These are phyloP conservation scores for Scedosporium apiospermum DNA, from an alignment of 2,329 filamentous ascomycete genomes.

Conservation along the genomic window DNA sequence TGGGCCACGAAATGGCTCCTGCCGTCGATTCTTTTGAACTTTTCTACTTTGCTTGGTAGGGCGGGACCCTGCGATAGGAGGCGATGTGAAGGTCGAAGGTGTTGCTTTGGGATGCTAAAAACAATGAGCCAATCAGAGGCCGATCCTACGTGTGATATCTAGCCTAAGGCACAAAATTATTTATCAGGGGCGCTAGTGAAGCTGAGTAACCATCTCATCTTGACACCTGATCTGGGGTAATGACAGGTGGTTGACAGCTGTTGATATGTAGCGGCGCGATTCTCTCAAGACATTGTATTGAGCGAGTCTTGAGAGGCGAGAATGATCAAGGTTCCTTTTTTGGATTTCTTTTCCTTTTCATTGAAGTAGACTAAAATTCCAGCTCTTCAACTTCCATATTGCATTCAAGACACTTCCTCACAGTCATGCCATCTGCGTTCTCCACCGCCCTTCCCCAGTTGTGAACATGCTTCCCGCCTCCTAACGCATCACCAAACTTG, in stretches of 20 bases:
- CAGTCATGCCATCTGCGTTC: constrained; percentile 61
- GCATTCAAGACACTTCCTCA: constrained; percentile 71
- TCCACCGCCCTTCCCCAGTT: constrained; percentile 70
- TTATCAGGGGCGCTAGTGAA: too few relatives aligned
- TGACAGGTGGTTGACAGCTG: too few relatives aligned
- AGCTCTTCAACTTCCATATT: constrained; percentile 72
- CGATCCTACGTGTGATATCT: background rate
- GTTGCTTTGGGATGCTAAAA: constrained; percentile 5
- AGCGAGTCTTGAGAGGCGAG: too few relatives aligned
- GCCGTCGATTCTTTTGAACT: background rate
- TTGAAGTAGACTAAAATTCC: constrained; percentile 39
- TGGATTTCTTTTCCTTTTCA: too few relatives aligned
- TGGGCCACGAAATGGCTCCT: background rate
- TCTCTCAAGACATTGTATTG: too few relatives aligned
- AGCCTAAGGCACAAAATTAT: constrained; percentile 2
- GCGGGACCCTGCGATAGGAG: constrained; percentile 4
- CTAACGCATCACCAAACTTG: constrained; percentile 70
- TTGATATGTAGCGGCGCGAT: too few relatives aligned
- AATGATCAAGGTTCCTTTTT: too few relatives aligned
- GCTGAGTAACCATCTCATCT: too few relatives aligned
- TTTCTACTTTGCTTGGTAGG: background rate
- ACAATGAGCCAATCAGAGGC: constrained; percentile 3
- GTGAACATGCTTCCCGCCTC: constrained; percentile 69
- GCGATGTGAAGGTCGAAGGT: background rate
- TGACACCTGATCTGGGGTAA: too few relatives aligned